A percentile compares a stretch with the other conserved stretches of the same genome.
These are phyloP conservation scores for Alternaria metachromatica DNA, from an alignment of 2,329 filamentous ascomycete genomes.

Conservation along the genomic window DNA sequence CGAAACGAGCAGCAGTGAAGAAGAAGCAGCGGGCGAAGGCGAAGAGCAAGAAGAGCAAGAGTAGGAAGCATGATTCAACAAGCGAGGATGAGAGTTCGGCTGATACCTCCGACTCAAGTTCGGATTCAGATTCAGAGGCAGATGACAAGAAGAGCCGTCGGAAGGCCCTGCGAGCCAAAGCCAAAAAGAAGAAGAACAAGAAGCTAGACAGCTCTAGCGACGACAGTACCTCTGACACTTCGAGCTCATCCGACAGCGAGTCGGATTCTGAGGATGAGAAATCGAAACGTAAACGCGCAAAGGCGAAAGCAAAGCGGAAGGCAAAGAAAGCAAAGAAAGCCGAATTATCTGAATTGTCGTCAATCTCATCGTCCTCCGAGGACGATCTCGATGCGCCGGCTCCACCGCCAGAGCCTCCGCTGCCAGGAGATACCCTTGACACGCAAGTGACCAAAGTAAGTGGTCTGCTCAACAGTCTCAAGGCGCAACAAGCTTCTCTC, in stretches of 20 bases:
- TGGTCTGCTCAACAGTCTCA: constrained; percentile 18
- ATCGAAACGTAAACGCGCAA: constrained; percentile 23
- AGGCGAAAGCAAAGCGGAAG: constrained; percentile 27
- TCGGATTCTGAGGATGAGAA: constrained; percentile 25
- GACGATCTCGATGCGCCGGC: constrained; percentile 9
- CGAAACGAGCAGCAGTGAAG: constrained; percentile 19
- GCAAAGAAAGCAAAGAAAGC: constrained; percentile 19
- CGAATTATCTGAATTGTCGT: constrained; percentile 12
- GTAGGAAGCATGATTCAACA: constrained; percentile 23
- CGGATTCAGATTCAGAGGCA: constrained; percentile 21
- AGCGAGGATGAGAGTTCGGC: constrained; percentile 26
- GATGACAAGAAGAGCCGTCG: constrained; percentile 18
- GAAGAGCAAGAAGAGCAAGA: constrained; percentile 32
- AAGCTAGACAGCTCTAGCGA: constrained; percentile 29
- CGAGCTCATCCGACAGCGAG: constrained; percentile 20
- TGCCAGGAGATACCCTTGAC: constrained; percentile 13
- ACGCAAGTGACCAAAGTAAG: constrained; percentile 23
- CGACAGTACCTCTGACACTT: constrained; percentile 18
- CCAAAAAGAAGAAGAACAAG: constrained; percentile 31
- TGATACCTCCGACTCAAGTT: constrained; percentile 25
- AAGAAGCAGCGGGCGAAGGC: constrained; percentile 31
- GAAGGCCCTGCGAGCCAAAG: constrained; percentile 27
- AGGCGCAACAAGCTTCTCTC: constrained; percentile 19
- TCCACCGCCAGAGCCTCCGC: constrained; percentile 2
- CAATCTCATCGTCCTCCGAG: constrained; percentile 15